Conservation (phyloP, 192 early-diverging fungal genomes). For the Obelidium mucronatum region DNA sequence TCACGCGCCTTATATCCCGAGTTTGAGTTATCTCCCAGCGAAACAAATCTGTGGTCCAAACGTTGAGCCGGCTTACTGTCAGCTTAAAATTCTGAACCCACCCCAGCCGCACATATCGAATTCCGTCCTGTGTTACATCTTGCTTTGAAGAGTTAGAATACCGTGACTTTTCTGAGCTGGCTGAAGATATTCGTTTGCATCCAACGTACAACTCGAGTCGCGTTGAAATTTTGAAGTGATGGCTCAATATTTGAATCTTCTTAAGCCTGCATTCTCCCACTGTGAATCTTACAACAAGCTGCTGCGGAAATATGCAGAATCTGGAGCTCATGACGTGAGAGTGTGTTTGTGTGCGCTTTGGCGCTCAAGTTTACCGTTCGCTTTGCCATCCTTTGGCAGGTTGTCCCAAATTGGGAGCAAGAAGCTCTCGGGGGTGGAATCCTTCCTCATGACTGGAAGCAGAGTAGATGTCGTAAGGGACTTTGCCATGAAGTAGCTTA, state of each 20-base stretch:
- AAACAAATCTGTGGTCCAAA: slow-evolving; percentile 60
- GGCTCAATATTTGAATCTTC: slow-evolving; percentile 75
- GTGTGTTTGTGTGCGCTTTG: background rate
- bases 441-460: slow-evolving; percentile 48
- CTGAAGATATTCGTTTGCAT: slow-evolving; percentile 19
- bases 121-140: background rate
- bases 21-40: slow-evolving; percentile 67
- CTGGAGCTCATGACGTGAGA: slow-evolving; percentile 37
- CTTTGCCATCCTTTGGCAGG: slow-evolving; percentile 57
- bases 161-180: slow-evolving; percentile 23
- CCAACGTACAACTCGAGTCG: slow-evolving; percentile 77
- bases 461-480: slow-evolving; percentile 22
- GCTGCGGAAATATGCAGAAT: slow-evolving; percentile 76
- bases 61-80: background rate
- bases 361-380: slow-evolving; percentile 41
- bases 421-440: slow-evolving; percentile 38
- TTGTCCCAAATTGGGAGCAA: slow-evolving; percentile 33
- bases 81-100: slow-evolving; percentile 12
- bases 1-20: slow-evolving; percentile 73
- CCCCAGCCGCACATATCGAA: slow-evolving; percentile 29
- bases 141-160: slow-evolving; percentile 5
- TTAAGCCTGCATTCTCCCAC: slow-evolving; percentile 62
- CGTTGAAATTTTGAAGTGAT: slow-evolving; percentile 81
- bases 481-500: background rate
- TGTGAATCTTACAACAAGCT: slow-evolving; percentile 64